These are phyloP conservation scores for Cenococcum geophilum DNA, from an alignment of 495 filamentous ascomycete species.

Conservation along the genomic window DNA sequence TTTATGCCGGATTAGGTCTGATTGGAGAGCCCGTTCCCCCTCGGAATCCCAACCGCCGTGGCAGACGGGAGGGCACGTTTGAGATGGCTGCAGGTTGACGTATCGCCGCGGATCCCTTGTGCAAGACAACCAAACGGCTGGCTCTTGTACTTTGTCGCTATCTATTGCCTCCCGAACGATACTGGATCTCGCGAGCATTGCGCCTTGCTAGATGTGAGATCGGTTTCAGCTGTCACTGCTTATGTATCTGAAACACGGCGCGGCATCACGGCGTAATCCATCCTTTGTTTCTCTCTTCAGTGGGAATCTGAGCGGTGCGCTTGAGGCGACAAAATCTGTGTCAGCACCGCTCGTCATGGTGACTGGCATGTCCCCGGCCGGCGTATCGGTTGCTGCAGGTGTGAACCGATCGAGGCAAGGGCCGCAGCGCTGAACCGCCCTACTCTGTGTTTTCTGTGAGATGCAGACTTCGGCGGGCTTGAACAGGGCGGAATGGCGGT, in stretches of 20 bases:
- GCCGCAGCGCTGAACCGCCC: constrained; percentile 20
- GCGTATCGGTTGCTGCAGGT: constrained; percentile 20
- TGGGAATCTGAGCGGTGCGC: too few species aligned
- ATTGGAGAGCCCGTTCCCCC: neutral
- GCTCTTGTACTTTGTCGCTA: neutral
- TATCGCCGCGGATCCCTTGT: neutral
- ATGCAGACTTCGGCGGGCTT: neutral
- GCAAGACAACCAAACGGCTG: neutral
- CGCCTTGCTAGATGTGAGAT: too few species aligned
- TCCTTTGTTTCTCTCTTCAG: too few species aligned
- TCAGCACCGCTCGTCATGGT: constrained; percentile 7
- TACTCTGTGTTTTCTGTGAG: neutral
- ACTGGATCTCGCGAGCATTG: too few species aligned
- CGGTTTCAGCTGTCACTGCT: too few species aligned
- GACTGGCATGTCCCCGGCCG: constrained; percentile 1
- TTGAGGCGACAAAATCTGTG: neutral
- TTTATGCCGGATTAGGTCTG: neutral
- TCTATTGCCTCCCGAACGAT: too few species aligned
- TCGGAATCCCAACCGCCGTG: neutral
- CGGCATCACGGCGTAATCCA: too few species aligned
- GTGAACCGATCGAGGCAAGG: constrained; percentile 25
- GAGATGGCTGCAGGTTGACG: neutral
- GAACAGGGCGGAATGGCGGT: neutral
- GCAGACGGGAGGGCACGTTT: neutral
- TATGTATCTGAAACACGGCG: too few species aligned